phyloP scores from a whole-genome alignment of 352 stramenopile genomes.

The Pythium vanterpoolii region DNA sequence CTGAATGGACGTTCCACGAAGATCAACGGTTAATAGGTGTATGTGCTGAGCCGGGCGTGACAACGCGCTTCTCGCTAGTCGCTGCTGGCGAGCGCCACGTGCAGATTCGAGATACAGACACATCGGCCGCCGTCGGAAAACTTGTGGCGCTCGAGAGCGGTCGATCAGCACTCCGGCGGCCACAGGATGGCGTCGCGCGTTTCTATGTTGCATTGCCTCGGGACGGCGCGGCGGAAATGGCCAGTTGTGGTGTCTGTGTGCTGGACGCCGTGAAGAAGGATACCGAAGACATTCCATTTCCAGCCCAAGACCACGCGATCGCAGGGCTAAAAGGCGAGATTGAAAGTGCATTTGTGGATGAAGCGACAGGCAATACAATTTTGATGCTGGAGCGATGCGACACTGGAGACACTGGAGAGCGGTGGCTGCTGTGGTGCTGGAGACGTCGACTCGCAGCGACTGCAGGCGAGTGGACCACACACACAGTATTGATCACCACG shows the following conservation, averaged over 20 bases:
- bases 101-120: slow-evolving; percentile 11
- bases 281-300: not conserved
- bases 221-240: not conserved
- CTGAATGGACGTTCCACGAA: slow-evolving; percentile 15
- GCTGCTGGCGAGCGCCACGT: slow-evolving; percentile 17
- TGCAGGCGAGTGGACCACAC: not conserved
- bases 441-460: not conserved
- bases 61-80: slow-evolving; percentile 2
- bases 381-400: slow-evolving; percentile 7
- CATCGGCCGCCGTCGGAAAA: slow-evolving; percentile 4
- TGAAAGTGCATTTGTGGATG: slow-evolving; percentile 10
- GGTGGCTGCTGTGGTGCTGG: slow-evolving; percentile 21
- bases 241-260: not conserved
- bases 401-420: not conserved
- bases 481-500: no score
- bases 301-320: not conserved
- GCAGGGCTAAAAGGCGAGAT: not conserved
- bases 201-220: slow-evolving; percentile 13
- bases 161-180: not conserved
- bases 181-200: not conserved
- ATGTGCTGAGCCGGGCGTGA: not conserved
- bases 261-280: slow-evolving; percentile 16
- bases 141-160: slow-evolving; percentile 18
- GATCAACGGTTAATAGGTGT: slow-evolving; percentile 20
- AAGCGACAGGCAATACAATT: not conserved